These are phyloP conservation scores for Tetrahymena borealis DNA, from an alignment of 73 alveolate genomes.

Conservation along the genomic window DNA sequence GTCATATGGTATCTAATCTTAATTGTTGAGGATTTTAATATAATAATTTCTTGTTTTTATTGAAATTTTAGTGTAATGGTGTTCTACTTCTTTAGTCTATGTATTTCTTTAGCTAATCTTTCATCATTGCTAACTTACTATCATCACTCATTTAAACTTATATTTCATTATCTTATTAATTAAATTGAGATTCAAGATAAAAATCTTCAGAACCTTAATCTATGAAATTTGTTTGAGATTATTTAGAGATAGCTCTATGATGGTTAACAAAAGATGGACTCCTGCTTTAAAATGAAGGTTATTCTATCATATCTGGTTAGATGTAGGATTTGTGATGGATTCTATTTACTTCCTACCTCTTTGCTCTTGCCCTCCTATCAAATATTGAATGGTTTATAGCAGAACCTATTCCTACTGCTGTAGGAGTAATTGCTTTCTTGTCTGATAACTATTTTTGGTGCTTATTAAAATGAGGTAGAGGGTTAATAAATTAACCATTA, in stretches of 20 bases:
- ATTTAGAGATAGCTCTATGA: neutral
- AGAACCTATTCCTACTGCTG: no score
- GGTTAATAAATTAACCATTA: neutral
- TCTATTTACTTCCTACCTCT: neutral
- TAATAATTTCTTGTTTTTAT: neutral
- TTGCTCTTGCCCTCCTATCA: neutral
- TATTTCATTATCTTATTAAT: neutral
- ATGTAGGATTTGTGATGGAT: neutral
- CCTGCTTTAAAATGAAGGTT: neutral
- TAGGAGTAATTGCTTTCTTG: neutral
- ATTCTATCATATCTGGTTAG: neutral
- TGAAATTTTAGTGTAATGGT: neutral
- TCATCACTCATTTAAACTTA: neutral
- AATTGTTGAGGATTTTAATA: neutral
- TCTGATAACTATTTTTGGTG: no score
- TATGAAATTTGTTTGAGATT: neutral
- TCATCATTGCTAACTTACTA: neutral
- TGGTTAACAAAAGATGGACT: neutral
- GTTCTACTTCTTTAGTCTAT: neutral
- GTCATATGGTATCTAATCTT: neutral
- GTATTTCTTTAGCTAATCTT: neutral
- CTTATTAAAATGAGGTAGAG: neutral
- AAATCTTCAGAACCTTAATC: neutral
- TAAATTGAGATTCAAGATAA: no score
- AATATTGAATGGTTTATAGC: neutral